Percentiles rank a stretch among this genome's conserved stretches.
Conservation (phyloP, 1,284 basidiomycete genomes). For the Ustilago curta region DNA sequence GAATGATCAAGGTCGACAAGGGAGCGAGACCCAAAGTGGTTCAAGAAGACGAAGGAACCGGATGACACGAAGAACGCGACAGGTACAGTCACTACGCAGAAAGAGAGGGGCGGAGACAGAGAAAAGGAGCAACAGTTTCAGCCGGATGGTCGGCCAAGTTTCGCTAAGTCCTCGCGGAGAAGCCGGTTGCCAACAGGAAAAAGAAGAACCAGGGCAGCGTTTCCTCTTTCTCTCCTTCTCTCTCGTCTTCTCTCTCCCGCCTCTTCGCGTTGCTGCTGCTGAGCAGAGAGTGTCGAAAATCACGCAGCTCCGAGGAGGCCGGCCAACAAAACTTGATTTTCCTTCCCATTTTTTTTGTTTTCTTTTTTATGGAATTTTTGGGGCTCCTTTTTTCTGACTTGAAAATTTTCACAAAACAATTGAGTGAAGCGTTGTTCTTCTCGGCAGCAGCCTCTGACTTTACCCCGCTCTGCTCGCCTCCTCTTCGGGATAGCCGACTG, state of each 20-base stretch:
- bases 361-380: neutral
- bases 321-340: slow-evolving; percentile 6
- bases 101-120: neutral
- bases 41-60: neutral
- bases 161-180: too few species aligned
- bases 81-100: too few species aligned
- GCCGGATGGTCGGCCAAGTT: neutral
- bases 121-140: neutral
- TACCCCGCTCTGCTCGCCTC: too few species aligned
- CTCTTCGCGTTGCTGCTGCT: neutral
- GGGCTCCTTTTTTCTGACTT: neutral
- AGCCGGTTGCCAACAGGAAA: too few species aligned
- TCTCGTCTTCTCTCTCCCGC: neutral
- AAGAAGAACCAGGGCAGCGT: too few species aligned
- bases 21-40: neutral
- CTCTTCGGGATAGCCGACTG: too few species aligned
- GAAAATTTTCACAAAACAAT: too few species aligned
- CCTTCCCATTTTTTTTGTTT: neutral
- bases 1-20: too few species aligned
- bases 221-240: neutral
- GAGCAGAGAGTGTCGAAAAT: slow-evolving; percentile 7
- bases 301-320: slow-evolving; percentile 20
- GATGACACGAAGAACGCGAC: neutral
- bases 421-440: too few species aligned
- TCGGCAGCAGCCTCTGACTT: too few species aligned